Evolutionary conservation across 2,329 filamentous ascomycete species (phyloP).

Genomic region (Xylariaceae sp.): DNA sequence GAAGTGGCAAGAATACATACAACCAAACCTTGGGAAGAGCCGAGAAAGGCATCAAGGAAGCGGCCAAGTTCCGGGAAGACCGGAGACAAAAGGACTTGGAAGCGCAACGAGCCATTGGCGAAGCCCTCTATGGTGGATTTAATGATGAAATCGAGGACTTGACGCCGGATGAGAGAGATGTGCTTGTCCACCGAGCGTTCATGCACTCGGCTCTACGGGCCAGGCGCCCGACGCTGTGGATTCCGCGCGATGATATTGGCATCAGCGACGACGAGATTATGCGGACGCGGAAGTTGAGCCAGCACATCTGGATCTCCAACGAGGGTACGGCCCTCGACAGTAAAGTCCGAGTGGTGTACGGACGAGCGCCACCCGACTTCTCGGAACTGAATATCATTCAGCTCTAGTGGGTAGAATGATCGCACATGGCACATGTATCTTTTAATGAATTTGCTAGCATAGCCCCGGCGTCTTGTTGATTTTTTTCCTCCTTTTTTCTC

Average conservation of each 20-base stretch:
- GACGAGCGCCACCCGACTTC: constrained; percentile 81
- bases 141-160: constrained; percentile 94
- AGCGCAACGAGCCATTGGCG: constrained; percentile 66
- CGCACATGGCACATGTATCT: constrained; percentile 4
- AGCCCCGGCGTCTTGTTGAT: neutral
- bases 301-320: constrained; percentile 88
- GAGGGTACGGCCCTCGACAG: constrained; percentile 84
- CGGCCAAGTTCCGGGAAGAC: constrained; percentile 43
- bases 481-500: neutral
- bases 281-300: constrained; percentile 69
- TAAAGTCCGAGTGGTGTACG: constrained; percentile 77
- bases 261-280: constrained; percentile 87
- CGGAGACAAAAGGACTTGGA: constrained; percentile 60
- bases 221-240: constrained; percentile 83
- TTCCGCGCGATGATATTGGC: constrained; percentile 83
- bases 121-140: constrained; percentile 79
- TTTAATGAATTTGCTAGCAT: constrained; percentile 19
- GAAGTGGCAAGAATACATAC: constrained; percentile 45
- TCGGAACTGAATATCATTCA: constrained; percentile 83
- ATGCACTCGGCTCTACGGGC: constrained; percentile 83
- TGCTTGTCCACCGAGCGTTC: constrained; percentile 81
- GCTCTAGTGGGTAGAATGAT: constrained; percentile 44
- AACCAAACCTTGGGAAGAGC: constrained; percentile 41
- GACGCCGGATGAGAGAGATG: constrained; percentile 81
- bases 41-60: constrained; percentile 37